Evolutionary conservation across 306 rosid genomes (phyloP).

Genomic region (Chamaecrista fasciculata): DNA sequence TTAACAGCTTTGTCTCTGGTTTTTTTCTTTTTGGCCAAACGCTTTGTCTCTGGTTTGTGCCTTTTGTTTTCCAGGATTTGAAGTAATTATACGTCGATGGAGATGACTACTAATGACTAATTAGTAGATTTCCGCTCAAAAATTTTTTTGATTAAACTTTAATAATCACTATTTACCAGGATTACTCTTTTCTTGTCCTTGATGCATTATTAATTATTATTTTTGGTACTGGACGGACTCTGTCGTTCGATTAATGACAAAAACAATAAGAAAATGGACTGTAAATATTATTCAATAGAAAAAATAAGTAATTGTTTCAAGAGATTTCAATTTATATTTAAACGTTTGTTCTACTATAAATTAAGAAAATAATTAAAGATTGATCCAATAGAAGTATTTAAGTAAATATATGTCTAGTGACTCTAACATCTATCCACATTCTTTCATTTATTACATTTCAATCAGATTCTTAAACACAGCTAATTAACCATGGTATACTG

Average conservation of each 20-base stretch:
- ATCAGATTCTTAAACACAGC: too few species aligned
- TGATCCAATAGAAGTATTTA: too few species aligned
- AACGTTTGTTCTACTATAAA: too few species aligned
- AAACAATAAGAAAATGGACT: background rate
- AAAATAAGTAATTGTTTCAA: too few species aligned
- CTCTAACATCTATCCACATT: too few species aligned
- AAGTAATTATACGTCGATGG: background rate
- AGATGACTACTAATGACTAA: background rate
- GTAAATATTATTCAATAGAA: background rate
- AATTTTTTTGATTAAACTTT: background rate
- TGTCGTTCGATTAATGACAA: background rate
- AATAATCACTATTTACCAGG: background rate
- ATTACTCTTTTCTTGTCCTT: background rate
- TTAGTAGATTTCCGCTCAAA: background rate
- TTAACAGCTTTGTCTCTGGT: slow-evolving; percentile 16
- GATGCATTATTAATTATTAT: background rate
- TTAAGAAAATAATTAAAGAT: too few species aligned
- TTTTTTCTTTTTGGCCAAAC: too few species aligned
- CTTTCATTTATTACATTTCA: too few species aligned
- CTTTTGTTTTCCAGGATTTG: background rate
- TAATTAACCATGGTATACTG: too few species aligned
- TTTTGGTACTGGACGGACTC: background rate
- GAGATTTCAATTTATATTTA: too few species aligned
- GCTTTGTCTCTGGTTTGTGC: too few species aligned
- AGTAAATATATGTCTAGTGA: too few species aligned